phyloP scores from a whole-genome alignment of 1,284 basidiomycete genomes.

The Rhodotorula sp. region DNA sequence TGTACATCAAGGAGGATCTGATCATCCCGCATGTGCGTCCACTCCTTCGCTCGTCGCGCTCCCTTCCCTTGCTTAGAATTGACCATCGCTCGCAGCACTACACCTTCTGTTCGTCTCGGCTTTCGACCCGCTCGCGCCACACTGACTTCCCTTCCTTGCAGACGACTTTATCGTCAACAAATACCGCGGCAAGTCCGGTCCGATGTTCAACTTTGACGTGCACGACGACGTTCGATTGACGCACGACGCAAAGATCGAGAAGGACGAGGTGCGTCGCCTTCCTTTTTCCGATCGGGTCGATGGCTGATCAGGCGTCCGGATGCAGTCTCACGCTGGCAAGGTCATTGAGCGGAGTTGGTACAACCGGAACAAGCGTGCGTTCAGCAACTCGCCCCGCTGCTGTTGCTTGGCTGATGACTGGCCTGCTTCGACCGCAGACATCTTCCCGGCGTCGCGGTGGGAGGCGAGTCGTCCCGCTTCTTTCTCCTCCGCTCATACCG shows the following conservation, averaged over 20 bases:
- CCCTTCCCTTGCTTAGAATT: background rate
- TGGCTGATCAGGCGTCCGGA: background rate
- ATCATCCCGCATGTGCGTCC: constrained; percentile 82
- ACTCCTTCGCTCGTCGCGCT: background rate
- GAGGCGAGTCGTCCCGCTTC: constrained; percentile 18
- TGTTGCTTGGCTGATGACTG: no score
- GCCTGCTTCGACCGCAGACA: constrained; percentile 18
- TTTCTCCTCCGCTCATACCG: background rate
- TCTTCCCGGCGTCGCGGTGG: constrained; percentile 41
- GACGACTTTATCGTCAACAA: constrained; percentile 91
- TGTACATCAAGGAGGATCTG: constrained; percentile 92
- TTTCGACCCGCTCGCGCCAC: background rate
- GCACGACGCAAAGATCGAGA: constrained; percentile 93
- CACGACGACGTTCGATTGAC: constrained; percentile 95
- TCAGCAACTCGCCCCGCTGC: background rate
- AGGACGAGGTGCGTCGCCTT: constrained; percentile 66
- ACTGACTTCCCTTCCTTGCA: background rate
- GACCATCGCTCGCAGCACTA: constrained; percentile 65
- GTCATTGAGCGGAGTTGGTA: constrained; percentile 97
- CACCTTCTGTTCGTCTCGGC: constrained; percentile 64
- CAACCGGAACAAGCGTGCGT: constrained; percentile 72
- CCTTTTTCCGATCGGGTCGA: no score
- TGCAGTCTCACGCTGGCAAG: constrained; percentile 87
- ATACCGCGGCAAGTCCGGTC: constrained; percentile 95
- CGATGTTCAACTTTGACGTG: constrained; percentile 97